Conservation (phyloP, 2,329 filamentous ascomycete genomes). For the Cytospora schulzeri region DNA sequence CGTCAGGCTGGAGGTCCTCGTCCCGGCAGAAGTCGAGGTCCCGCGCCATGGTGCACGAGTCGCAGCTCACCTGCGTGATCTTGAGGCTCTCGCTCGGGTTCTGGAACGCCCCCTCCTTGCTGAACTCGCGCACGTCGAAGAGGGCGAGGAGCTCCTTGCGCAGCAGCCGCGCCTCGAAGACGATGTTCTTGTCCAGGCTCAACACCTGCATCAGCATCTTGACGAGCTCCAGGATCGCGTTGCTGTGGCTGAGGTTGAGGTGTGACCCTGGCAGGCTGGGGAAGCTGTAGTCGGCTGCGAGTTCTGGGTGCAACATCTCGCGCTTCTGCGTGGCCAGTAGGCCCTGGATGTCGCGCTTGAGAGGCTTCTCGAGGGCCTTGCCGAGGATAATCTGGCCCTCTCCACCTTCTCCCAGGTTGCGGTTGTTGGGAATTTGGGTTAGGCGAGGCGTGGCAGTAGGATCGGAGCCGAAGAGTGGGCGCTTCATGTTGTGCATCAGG, state of each 20-base stretch:
- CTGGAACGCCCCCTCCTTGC: conserved; percentile 79
- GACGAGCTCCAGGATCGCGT: conserved; percentile 85
- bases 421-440: conserved; percentile 60
- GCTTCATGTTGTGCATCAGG: conserved; percentile 87
- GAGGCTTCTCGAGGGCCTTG: conserved; percentile 81
- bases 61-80: conserved; percentile 77
- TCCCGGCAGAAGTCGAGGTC: conserved; percentile 94
- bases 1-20: conserved; percentile 68
- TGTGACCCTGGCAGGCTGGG: conserved; percentile 77
- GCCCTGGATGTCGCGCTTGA: conserved; percentile 83
- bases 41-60: conserved; percentile 84
- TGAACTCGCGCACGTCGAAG: conserved; percentile 95
- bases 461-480: conserved; percentile 56
- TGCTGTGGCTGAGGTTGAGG: conserved; percentile 45
- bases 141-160: conserved; percentile 86
- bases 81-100: conserved; percentile 80
- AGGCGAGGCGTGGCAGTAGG: conserved; percentile 55
- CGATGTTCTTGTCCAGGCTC: conserved; percentile 86
- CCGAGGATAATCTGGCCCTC: conserved; percentile 70
- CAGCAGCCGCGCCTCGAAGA: conserved; percentile 81
- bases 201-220: conserved; percentile 93
- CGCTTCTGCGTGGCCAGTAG: conserved; percentile 86
- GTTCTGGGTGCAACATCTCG: conserved; percentile 85
- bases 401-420: conserved; percentile 59
- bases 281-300: conserved; percentile 85